Percentiles rank a stretch among this genome's conserved stretches.
Conservation (phyloP, 805 yeast genomes). For the Teunomyces tritomae region DNA sequence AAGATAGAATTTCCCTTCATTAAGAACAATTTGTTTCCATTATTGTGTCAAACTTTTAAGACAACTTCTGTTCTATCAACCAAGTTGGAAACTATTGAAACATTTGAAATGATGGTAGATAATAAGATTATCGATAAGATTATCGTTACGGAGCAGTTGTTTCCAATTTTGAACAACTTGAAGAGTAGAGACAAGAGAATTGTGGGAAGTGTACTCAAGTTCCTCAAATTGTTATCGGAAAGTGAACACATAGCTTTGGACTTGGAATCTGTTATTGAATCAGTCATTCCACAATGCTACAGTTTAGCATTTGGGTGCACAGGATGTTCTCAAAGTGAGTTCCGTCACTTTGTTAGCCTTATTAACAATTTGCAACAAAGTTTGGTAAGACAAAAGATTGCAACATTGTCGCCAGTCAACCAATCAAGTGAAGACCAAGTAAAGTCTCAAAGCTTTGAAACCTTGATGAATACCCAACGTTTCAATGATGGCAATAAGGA, state of each 20-base stretch:
- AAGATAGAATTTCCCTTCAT: slow-evolving; percentile 65
- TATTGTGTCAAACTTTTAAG: slow-evolving; percentile 68
- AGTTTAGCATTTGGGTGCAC: slow-evolving; percentile 35
- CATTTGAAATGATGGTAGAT: slow-evolving; percentile 57
- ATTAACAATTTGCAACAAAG: slow-evolving; percentile 18
- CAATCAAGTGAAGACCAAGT: background rate
- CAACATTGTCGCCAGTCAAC: slow-evolving; percentile 5
- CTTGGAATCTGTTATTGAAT: slow-evolving; percentile 27
- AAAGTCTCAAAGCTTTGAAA: slow-evolving; percentile 18
- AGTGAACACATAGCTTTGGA: slow-evolving; percentile 36
- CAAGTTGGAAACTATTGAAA: slow-evolving; percentile 62
- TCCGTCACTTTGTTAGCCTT: slow-evolving; percentile 23
- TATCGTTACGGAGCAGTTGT: slow-evolving; percentile 68
- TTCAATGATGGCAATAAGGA: slow-evolving; percentile 22
- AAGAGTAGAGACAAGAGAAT: slow-evolving; percentile 74
- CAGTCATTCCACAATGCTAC: slow-evolving; percentile 28
- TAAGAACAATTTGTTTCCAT: slow-evolving; percentile 74
- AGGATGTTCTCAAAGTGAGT: slow-evolving; percentile 35
- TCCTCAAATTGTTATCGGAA: slow-evolving; percentile 51
- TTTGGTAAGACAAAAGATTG: slow-evolving; percentile 11
- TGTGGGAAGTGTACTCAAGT: slow-evolving; percentile 48
- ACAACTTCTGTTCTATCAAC: slow-evolving; percentile 82
- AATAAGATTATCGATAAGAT: slow-evolving; percentile 66
- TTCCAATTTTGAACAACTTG: slow-evolving; percentile 75
- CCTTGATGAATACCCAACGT: slow-evolving; percentile 29